Evolutionary conservation across 140 eudicot species (phyloP), one percentile per base, ranked within the genome.

Genomic region (Erigeron philadelphicus): DNA sequence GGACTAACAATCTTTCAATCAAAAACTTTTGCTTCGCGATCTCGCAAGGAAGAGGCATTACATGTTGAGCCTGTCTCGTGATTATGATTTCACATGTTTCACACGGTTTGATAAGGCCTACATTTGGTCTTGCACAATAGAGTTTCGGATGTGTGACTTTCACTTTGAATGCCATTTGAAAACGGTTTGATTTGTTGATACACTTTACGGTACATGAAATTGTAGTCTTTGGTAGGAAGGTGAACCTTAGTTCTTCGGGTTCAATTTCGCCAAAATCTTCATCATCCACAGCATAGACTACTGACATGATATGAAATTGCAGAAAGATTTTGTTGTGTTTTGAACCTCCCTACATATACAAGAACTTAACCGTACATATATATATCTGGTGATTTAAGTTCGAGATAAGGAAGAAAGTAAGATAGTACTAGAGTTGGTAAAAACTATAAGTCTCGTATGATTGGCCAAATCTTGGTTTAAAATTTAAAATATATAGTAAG

Each of bases 211-310:
- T 6, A 11, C 67, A 70, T 6, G 75, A 57, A 4, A 44, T 58
- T 3, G 19, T n/a, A 13, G 9, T 70, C 16, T 57, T 44, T 44
- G 66, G 58, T 70, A 12, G 7, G 56, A 70, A 58, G 25, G 13
- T 2, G 58, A 70, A 70, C 9, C 11, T 19, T 16, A 57, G 67
- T 70, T 70, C 67, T 9, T 41, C 15, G 2, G 67, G 75, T 18
- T 70, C 46, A 43, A 70, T 18, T 42, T 57, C 75, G 15, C 58
- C 66, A 19, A 48, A 48, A 16, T 67, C 72, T 40, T 66, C 57
- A 57, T 21, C 25, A 21, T 21, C 25, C 25, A 21, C 25, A 21
- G 25, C 25, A 21, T 1, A 0, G 25, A 21, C 0, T 1, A 21
- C 1, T 21, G 25, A n/a, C n/a, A n/a, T n/a, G n/a, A n/a, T n/a